phyloP scores from a whole-genome alignment of 768 basidiomycete genomes.

The Lactarius hengduanensis region DNA sequence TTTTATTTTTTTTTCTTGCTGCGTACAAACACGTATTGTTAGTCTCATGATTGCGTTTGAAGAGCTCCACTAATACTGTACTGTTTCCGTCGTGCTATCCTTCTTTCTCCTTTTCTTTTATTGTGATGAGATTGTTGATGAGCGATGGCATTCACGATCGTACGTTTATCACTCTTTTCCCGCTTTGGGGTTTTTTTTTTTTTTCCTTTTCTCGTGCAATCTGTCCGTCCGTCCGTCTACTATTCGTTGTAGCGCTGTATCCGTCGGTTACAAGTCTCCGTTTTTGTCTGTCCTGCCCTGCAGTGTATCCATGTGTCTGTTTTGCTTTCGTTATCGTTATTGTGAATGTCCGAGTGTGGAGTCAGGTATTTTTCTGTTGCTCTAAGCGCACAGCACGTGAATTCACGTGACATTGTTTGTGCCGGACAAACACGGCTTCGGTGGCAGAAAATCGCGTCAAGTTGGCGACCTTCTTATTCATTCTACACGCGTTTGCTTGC shows the following conservation, averaged over 20 bases:
- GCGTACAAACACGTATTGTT: constrained; percentile 10
- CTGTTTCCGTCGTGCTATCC: neutral
- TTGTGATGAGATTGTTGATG: constrained; percentile 2
- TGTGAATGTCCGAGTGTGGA: neutral
- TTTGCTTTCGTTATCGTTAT: neutral
- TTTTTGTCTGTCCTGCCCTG: neutral
- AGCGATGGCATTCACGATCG: neutral
- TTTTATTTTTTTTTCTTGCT: constrained; percentile 9
- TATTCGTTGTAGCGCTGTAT: neutral
- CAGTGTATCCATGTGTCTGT: constrained; percentile 5
- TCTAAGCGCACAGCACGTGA: constrained; percentile 1
- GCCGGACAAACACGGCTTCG: neutral
- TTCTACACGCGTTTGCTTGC: neutral
- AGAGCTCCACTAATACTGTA: neutral
- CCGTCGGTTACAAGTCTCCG: neutral
- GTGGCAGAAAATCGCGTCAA: neutral
- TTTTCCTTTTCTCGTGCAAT: neutral
- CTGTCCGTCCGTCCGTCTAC: neutral
- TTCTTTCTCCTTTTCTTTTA: too few relatives aligned
- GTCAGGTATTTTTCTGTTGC: too few relatives aligned
- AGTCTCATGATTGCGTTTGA: neutral
- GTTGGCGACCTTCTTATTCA: neutral
- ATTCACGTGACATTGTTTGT: constrained; percentile 4
- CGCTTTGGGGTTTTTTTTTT: neutral
- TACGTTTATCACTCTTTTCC: neutral